These are phyloP conservation scores for Lepraria neglecta DNA, from an alignment of 495 filamentous ascomycete species.

Conservation along the genomic window DNA sequence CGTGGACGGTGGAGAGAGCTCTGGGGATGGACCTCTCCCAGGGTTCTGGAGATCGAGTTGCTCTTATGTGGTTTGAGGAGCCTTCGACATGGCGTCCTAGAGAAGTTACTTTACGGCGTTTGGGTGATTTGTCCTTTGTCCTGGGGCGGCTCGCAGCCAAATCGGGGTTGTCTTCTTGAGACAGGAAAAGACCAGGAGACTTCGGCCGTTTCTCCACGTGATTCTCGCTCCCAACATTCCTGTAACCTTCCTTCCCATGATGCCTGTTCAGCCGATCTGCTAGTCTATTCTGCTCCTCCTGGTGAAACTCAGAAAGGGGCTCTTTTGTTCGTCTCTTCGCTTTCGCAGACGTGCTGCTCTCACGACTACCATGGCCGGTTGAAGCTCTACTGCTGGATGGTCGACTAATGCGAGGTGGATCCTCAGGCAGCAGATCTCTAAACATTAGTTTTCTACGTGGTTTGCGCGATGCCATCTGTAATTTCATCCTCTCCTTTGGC, in stretches of 20 bases:
- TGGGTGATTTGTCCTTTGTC: neutral
- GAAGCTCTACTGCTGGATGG: neutral
- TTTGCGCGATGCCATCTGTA: constrained; percentile 36
- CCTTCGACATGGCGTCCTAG: neutral
- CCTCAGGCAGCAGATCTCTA: constrained; percentile 36
- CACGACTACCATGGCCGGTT: neutral
- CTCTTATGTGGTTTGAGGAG: too few species aligned
- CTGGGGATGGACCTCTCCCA: neutral
- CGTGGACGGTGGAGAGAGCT: neutral
- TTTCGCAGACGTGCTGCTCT: neutral
- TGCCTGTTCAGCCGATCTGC: constrained; percentile 13
- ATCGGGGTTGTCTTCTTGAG: constrained; percentile 5
- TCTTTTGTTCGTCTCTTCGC: neutral
- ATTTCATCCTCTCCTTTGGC: constrained; percentile 5
- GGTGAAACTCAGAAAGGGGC: constrained; percentile 8
- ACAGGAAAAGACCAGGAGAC: neutral
- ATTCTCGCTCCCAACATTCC: neutral
- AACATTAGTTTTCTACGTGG: constrained; percentile 48
- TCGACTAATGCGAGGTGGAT: neutral
- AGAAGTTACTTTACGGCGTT: neutral
- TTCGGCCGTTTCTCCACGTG: neutral
- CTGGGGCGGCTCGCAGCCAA: neutral
- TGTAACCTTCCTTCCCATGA: neutral
- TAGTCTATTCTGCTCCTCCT: constrained; percentile 9
- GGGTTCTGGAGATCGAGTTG: neutral